phyloP scores from a whole-genome alignment of 345 rosid species.

The Citrus inodora region DNA sequence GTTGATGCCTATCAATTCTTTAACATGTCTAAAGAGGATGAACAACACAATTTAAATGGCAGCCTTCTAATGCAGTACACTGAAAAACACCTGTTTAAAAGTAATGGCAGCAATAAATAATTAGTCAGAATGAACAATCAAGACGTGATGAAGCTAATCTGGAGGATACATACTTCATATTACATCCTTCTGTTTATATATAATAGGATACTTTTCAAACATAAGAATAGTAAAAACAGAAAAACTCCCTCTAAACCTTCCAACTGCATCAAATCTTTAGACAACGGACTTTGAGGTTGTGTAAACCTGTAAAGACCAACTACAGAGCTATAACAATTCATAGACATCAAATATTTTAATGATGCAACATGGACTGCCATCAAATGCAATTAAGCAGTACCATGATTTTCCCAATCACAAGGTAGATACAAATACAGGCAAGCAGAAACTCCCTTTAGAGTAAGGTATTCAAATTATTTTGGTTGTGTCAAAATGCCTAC shows the following conservation, averaged over 20 bases:
- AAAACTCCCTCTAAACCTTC: background rate
- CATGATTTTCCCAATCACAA: background rate
- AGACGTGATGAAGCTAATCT: background rate
- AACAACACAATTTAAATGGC: conserved; percentile 1
- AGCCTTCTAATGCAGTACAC: background rate
- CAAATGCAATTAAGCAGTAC: background rate
- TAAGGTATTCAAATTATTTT: background rate
- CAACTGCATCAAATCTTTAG: background rate
- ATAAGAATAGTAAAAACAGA: background rate
- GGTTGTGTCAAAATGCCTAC: background rate
- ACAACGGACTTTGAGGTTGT: background rate
- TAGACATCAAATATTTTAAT: background rate
- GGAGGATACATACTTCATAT: too few species aligned
- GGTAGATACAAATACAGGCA: background rate
- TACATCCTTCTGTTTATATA: background rate
- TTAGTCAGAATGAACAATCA: background rate
- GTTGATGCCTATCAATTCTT: background rate
- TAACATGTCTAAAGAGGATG: background rate
- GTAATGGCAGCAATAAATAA: background rate
- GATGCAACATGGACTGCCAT: background rate
- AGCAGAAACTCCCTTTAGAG: background rate
- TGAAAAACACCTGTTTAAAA: background rate
- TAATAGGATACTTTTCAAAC: background rate
- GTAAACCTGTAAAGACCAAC: background rate
- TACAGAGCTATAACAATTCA: background rate